Base-by-base conservation (phyloP, 768 basidiomycete genomes). In the Pleurotus sapidus region DNA sequence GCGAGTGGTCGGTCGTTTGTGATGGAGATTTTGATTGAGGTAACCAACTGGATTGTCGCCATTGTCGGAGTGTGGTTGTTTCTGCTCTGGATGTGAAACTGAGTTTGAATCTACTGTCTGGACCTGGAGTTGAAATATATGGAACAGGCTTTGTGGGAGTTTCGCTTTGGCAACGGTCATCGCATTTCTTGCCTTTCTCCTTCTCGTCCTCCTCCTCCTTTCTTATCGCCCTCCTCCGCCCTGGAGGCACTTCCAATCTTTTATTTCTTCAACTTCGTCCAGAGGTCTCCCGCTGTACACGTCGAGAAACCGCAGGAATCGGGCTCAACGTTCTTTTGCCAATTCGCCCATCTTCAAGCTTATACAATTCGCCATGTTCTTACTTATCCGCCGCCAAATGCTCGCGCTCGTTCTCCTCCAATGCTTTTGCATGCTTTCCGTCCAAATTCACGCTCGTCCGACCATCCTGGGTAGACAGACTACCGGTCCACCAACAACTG, bases 251-350 rank as follows among this genome's bases (percentile, higher is more conserved):
- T 76, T 78, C 72, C 76, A 73, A 66, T 80, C 74, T 62, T 79
- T 79, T 68, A 62, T 43, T 66, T 67, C 56, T 60, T 63, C 63
- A 34, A 11, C 30, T 34, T 34, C 30, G 55, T 63, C 61, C 40
- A 65, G 63, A 61, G 61, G 68, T 63, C 65, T 67, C 57, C 64
- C 67, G 69, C 68, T 63, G 59, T 61, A 61, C 62, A 63, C 69
- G 65, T 67, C 67, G 74, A 77, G 76, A 73, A 66, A 73, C 77
- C 78, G 79, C 79, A 72, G 80, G 80, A 76, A 74, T 64, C 76
- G 78, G 78, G 68, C 75, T 75, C 74, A 67, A 66, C 66, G 64
- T 67, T 61, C 55, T 67, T 68, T 64, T 57, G 58, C 59, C 58
- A 60, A 60, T 54, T 63, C 61, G 66, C 66, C 71, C 65, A 64